Conservation (phyloP, 768 basidiomycete species). For the Podaxis mareebaensis region DNA sequence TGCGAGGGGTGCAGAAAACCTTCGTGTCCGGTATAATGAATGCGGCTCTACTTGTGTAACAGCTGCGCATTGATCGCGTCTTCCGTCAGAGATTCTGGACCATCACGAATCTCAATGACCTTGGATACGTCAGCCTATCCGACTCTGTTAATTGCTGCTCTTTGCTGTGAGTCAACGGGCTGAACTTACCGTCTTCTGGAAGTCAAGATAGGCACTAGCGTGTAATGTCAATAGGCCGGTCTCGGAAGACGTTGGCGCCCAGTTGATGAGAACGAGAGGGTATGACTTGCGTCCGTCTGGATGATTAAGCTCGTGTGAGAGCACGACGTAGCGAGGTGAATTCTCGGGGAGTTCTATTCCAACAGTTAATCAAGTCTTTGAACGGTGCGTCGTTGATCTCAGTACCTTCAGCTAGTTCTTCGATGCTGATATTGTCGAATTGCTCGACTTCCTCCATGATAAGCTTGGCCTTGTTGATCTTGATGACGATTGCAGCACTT, state of each 20-base stretch:
- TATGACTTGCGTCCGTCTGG: conserved; percentile 81
- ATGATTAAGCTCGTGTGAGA: conserved; percentile 82
- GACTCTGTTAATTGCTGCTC: background rate
- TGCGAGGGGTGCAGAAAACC: background rate
- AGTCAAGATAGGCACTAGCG: conserved; percentile 77
- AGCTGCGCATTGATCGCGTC: conserved; percentile 67
- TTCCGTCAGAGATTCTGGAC: conserved; percentile 78
- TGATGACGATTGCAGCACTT: conserved; percentile 80
- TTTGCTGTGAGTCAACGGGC: background rate
- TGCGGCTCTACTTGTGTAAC: conserved; percentile 11
- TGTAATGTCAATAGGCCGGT: conserved; percentile 78
- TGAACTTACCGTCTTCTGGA: conserved; percentile 70
- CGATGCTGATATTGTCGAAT: conserved; percentile 72
- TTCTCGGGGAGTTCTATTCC: conserved; percentile 81
- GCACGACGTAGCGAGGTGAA: conserved; percentile 81
- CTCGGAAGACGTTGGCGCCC: conserved; percentile 80
- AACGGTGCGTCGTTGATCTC: conserved; percentile 8
- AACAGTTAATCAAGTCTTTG: conserved; percentile 1
- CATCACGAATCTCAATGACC: conserved; percentile 81
- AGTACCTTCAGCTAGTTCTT: conserved; percentile 86
- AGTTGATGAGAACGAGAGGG: conserved; percentile 86
- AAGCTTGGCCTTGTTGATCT: conserved; percentile 84
- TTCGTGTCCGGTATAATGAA: background rate
- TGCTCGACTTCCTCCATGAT: conserved; percentile 84
- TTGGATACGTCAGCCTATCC: conserved; percentile 73